Base-by-base conservation (phyloP, 306 rosid genomes). In the Biancaea sappan region DNA sequence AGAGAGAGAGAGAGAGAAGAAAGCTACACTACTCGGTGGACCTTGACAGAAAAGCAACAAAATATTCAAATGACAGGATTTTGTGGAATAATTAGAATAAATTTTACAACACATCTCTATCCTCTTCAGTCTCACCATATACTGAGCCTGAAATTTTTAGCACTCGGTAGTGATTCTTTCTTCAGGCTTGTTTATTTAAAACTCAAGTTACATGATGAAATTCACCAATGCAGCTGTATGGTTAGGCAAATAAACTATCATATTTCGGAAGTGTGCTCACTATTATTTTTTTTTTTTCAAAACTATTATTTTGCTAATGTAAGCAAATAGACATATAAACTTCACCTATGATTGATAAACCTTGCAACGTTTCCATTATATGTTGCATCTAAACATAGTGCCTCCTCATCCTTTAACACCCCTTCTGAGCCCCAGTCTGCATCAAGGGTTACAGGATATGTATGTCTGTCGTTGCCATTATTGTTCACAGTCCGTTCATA, bases 401-500 rank as follows among this genome's bases (percentile, higher is more conserved):
- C 96, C 43, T 94, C 96, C 43, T 94, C 98, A 77, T 94, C 98
- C 77, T 58, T 75, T 58, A 94, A 72, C 61, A 77, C 71, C 61
- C 73, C 75, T 82, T 94, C 98, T 2, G 97, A 89, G 19, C 94
- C 92, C 98, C 98, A 94, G 53, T 94, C 97, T 44, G 91, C 98
- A 83, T 94, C 98, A 43, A 94, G 90, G 60, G 87, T 82, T 69
- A 94, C 96, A 13, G 97, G 98, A 70, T 94, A 94, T 12, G 98
- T 94, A 78, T 94, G 97, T 48, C 88, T 88, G 44, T 82, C 96
- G 26, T 81, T 80, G 75, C 83, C 78, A 14, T 72, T 59, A 15
- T 69, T 71, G 54, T 73, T 66, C 80, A 76, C 2, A 72, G 43
- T 83, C 72, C 98, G 82, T 12, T 94, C 86, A 76, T 84, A 88